Percentiles rank a stretch among this genome's conserved stretches.
These are phyloP conservation scores for Westerdykella aurantiaca DNA, from an alignment of 2,329 filamentous ascomycete species.

Conservation along the genomic window DNA sequence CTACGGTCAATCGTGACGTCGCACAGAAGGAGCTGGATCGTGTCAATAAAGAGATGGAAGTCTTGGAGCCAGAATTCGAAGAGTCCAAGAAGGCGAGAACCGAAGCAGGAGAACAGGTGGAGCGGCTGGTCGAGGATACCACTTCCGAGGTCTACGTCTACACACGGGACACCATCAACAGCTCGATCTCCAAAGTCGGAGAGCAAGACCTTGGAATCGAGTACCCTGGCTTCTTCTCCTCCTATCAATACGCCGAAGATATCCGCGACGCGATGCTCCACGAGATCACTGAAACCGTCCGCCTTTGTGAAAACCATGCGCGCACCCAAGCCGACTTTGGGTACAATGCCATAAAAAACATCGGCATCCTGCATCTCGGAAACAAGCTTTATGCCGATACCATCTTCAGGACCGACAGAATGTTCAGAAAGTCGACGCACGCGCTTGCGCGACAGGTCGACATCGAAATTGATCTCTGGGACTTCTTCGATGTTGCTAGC, in stretches of 20 bases:
- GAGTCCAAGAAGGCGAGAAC: conserved; percentile 72
- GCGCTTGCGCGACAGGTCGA: conserved; percentile 78
- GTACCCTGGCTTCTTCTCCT: conserved; percentile 79
- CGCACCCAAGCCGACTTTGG: conserved; percentile 69
- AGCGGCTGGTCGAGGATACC: conserved; percentile 75
- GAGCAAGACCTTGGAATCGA: conserved; percentile 72
- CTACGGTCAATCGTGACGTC: conserved; percentile 80
- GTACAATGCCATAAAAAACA: conserved; percentile 79
- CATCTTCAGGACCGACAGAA: conserved; percentile 82
- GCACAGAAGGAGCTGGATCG: conserved; percentile 79
- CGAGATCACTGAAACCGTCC: conserved; percentile 74
- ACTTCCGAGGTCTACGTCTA: conserved; percentile 81
- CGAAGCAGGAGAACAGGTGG: conserved; percentile 75
- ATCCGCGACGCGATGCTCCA: conserved; percentile 88
- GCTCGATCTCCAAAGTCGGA: conserved; percentile 71
- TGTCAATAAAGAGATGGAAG: conserved; percentile 70
- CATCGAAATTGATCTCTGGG: conserved; percentile 78
- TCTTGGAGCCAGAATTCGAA: conserved; percentile 80
- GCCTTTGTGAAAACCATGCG: conserved; percentile 78
- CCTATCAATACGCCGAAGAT: conserved; percentile 89
- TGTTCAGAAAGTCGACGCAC: conserved; percentile 85
- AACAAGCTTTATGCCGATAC: conserved; percentile 74
- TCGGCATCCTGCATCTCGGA: conserved; percentile 82
- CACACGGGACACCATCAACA: conserved; percentile 67
- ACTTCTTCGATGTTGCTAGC: conserved; percentile 85